These are phyloP conservation scores for Boletus pseudo-olivaceus DNA, from an alignment of 768 basidiomycete species.

Conservation along the genomic window DNA sequence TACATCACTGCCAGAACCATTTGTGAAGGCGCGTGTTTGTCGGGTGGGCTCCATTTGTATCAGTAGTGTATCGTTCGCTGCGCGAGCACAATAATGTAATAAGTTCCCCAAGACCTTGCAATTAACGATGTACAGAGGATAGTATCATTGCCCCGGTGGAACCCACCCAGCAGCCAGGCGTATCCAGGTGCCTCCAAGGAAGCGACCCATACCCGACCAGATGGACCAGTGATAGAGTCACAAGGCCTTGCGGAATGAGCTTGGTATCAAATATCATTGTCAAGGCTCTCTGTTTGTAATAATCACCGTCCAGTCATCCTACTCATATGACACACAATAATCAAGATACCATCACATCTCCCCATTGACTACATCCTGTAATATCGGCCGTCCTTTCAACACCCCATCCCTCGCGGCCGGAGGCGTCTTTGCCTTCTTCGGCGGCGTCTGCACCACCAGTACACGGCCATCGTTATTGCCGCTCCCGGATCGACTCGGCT, in stretches of 20 bases:
- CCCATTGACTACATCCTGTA: conserved; percentile 58
- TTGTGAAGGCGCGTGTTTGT: neutral
- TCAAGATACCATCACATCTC: conserved; percentile 14
- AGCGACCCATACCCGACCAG: too few relatives aligned
- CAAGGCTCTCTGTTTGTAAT: neutral
- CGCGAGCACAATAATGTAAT: neutral
- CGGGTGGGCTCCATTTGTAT: neutral
- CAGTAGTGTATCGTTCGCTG: too few relatives aligned
- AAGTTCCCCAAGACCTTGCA: neutral
- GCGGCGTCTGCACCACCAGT: conserved; percentile 13
- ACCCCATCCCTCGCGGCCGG: conserved; percentile 36
- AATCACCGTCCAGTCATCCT: neutral
- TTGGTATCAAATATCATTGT: too few relatives aligned
- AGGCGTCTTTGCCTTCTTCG: conserved; percentile 37
- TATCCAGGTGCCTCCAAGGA: too few relatives aligned
- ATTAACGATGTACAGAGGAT: neutral
- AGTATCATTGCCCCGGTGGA: too few relatives aligned
- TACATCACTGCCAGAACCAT: neutral
- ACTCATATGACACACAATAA: neutral
- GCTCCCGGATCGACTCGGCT: neutral
- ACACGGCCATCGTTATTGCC: neutral
- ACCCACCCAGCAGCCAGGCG: too few relatives aligned
- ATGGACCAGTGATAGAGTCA: too few relatives aligned
- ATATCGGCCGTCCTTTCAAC: conserved; percentile 53
- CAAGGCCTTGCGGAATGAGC: too few relatives aligned